Conservation (phyloP, 2,329 filamentous ascomycete genomes). For the Botrytis pseudocinerea region DNA sequence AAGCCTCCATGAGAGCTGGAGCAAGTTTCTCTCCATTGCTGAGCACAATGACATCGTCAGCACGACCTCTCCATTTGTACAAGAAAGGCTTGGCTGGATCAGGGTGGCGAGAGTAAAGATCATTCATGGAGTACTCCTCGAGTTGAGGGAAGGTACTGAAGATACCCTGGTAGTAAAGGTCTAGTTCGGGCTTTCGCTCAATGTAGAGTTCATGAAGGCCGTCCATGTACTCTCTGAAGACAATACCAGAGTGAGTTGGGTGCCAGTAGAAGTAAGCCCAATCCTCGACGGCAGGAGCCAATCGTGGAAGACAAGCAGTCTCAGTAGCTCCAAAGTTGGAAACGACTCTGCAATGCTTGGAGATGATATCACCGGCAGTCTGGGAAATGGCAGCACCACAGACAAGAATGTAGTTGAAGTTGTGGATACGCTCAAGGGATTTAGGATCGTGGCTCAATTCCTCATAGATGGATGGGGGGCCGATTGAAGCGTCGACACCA, state of each 20-base stretch:
- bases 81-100: conserved; percentile 27
- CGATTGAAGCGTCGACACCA: conserved; percentile 33
- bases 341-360: conserved; percentile 29
- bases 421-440: conserved; percentile 31
- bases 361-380: conserved; percentile 27
- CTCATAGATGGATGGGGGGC: conserved; percentile 31
- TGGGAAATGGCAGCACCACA: conserved; percentile 34
- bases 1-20: conserved; percentile 44
- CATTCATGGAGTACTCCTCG: conserved; percentile 29
- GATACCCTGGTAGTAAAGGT: conserved; percentile 27
- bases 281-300: conserved; percentile 28
- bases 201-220: conserved; percentile 27
- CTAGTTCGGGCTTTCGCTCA: conserved; percentile 24
- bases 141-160: conserved; percentile 29
- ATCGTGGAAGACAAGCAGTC: conserved; percentile 27
- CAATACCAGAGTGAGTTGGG: conserved; percentile 27
- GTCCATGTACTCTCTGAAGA: conserved; percentile 25
- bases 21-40: conserved; percentile 49
- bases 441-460: conserved; percentile 30
- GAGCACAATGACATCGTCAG: conserved; percentile 30
- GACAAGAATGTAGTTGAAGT: conserved; percentile 29
- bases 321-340: conserved; percentile 33
- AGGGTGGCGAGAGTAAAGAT: conserved; percentile 28
- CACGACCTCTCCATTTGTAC: conserved; percentile 27
- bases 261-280: conserved; percentile 36